Evolutionary conservation across 2,329 filamentous ascomycete species (phyloP), one percentile per base, ranked within the genome.

Genomic region (Paecilomyces sp.): DNA sequence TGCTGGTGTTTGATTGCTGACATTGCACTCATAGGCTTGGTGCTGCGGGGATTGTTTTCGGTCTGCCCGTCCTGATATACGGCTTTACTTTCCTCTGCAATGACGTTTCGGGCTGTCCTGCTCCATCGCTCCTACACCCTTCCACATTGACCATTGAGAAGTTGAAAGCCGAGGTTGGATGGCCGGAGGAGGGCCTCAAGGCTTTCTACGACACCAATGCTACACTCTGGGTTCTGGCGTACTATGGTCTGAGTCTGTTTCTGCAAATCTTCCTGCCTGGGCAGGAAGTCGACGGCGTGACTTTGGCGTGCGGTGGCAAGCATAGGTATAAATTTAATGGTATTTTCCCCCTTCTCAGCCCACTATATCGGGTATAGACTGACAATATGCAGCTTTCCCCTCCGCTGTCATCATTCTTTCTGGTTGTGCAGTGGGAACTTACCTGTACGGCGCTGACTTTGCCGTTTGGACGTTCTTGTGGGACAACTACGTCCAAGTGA

Each of bases 401-500:
- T 91, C 90, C n/a, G 88, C 88, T 62, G 75, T 91, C 58, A 81
- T 89, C 63, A 92, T 88, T 56, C 79, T 96, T 53, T 81, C 82
- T n/a, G 79, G 88, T 5, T 84, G 88, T 57, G 86, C 86, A 34
- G 87, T 87, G 8, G 92, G 92, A 55, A 96, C 92, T 2, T 76
- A 87, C 47, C 76, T 86, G 3, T 85, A 93, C 66, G 93, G 93
- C 59, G 85, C 91, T 57, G 83, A 93, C 22, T 97, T 96, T 68
- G 83, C 86, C 8, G 84, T 97, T 57, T 99, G 93, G 93, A 90
- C 88, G 28, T 97, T 92, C 76, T 91, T 97, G 70, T 88, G 89
- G 79, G 88, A 96, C 72, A 93, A 97, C 78, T 95, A 93, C 72
- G 70, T 94, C 57, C 91, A 93, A 72, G 82, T 99, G 57, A 81